Evolutionary conservation across 352 stramenopile species (phyloP), one percentile per base, ranked within the genome.

Genomic region (Phytopythium aichiense): DNA sequence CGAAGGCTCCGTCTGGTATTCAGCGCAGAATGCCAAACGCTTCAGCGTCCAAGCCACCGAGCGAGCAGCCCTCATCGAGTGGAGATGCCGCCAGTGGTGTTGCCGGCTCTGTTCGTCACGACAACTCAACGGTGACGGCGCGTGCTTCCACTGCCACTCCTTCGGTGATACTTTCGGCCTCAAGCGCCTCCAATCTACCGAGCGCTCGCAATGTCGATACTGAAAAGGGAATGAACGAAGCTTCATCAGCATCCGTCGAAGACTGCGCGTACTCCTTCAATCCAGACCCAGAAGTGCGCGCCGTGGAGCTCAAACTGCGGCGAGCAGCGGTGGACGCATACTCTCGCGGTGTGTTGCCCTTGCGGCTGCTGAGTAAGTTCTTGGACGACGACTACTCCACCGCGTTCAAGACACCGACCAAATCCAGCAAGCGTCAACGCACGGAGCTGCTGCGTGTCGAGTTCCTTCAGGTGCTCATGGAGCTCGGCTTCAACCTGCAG

Each of bases 391-490:
- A 64, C 31, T 31, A 58, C 30, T 52, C 42, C 16, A 28, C 38
- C 28, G 56, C 59, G 6, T 64, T 67, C 40, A 68, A 63, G 33
- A 3, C 23, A n/a, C 7, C 31, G 1, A 18, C 6, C 20, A 56
- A 23, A 7, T n/a, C 22, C 4, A 28, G 1, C 22, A 48, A 37
- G 22, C 71, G 56, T 22, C 52, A 59, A 38, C 64, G 79, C 40
- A 62, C 70, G 20, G 73, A 89, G 49, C 56, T 98, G 20, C 63
- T 91, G 1, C 83, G 92, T 11, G 85, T 94, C 20, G 90, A 97
- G 61, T 97, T 98, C 71, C 71, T 97, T 23, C 87, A 98, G 65
- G 71, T 97, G n/a, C 72, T 98, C 33, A 97, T 98, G 90, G 88
- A 98, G 61, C 68, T 98, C 22, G 92, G 92, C 2, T 89, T 98